Base-by-base conservation (phyloP, 78 protist species). In the slime mould (Dictyostelium discoideum) region DNA sequence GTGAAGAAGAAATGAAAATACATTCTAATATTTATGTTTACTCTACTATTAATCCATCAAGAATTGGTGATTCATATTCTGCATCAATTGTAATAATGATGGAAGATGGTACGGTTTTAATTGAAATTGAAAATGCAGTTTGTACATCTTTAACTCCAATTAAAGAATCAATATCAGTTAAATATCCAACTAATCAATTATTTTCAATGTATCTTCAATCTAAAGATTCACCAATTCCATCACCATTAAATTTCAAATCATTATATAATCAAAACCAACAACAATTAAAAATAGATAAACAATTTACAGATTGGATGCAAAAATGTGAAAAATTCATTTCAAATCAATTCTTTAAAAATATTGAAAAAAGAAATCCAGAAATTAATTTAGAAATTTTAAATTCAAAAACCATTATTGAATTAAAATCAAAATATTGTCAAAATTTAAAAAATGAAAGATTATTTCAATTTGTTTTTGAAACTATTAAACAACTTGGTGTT, bases 21-120 rank as follows among this genome's bases (percentile, higher is more conserved):
- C 69, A 60, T 60, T 60, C 69, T 39, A 26, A 18, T 9, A 39
- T 76, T 39, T 32, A 76, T 76, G 40, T 76, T 16, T 76, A 76
- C 40, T 76, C 82, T 39, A 16, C 6, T 7, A 76, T 13, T 39
- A 22, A 76, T 5, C 54, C 46, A 14, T 29, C 46, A 14, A 76
- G 46, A 76, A 54, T 24, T 37, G 82, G 82, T 16, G 82, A 76
- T 76, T 76, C 82, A 39, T 76, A 76, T 76, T 24, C 40, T 24
- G 40, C 46, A 13, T 76, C 82, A 18, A 76, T 32, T 14, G 10
- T 32, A 14, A 39, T 39, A 5, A 76, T 39, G 42, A 16, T 76
- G 3, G 13, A 1, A 1, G 82, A 76, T 76, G 82, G 82, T 76
- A 76, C 54, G 0, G 10, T 76, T 76, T 37, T 76, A 32, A 7